These are phyloP conservation scores for Silene vulgaris DNA, from an alignment of 179 eudicot species.

Conservation along the genomic window DNA sequence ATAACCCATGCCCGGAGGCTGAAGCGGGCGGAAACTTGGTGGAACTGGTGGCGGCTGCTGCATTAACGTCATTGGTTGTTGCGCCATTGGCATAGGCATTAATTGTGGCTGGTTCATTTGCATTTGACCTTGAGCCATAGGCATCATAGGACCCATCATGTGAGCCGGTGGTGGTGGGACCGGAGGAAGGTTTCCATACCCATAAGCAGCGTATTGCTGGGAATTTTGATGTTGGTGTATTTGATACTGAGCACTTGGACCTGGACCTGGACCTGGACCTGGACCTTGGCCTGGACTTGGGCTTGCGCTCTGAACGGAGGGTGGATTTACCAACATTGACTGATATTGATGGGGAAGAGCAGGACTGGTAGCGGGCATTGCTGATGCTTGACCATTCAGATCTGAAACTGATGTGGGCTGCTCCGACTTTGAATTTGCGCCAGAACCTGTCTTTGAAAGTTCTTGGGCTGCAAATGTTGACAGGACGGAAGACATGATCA, in stretches of 20 bases:
- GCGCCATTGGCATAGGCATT: conserved; percentile 30
- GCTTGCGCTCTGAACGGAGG: conserved; percentile 36
- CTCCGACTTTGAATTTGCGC: conserved; percentile 35
- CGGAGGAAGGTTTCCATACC: conserved; percentile 48
- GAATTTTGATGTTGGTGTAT: conserved; percentile 36
- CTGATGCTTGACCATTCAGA: conserved; percentile 28
- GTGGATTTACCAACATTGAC: conserved; percentile 41
- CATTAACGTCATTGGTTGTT: conserved; percentile 32
- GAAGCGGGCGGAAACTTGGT: conserved; percentile 57
- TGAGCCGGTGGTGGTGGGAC: conserved; percentile 52
- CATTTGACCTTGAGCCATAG: conserved; percentile 46
- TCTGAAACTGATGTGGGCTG: conserved; percentile 31
- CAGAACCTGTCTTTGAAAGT: conserved; percentile 40
- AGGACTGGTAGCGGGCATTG: conserved; percentile 24
- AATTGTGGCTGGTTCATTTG: conserved; percentile 38
- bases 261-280: conserved; percentile 12
- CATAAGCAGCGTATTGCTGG: conserved; percentile 55
- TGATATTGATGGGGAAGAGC: conserved; percentile 42
- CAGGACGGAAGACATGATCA: conserved; percentile 85
- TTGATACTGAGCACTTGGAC: conserved; percentile 33
- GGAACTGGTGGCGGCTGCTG: conserved; percentile 49
- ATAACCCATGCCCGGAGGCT: conserved; percentile 66
- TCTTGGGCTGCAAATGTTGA: conserved; percentile 92
- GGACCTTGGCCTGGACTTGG: conserved; percentile 21
- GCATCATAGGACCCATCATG: conserved; percentile 43